Base-by-base conservation (phyloP, 192 early-diverging fungal genomes). In the Linnemannia hyalina region DNA sequence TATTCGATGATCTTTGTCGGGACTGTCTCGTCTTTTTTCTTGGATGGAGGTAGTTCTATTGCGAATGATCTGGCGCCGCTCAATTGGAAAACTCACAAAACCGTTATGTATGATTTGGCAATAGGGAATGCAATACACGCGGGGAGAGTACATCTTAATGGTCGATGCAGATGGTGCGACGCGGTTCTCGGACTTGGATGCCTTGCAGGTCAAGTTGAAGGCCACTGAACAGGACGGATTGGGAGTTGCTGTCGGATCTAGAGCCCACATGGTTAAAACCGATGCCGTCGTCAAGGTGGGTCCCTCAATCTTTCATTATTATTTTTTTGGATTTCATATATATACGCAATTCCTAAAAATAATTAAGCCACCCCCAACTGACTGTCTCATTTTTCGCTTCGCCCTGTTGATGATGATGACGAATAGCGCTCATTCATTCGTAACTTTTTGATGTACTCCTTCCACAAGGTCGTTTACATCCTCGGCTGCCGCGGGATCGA, bases 131-230 rank as follows among this genome's bases (percentile, higher is more conserved):
- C 84, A 97, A 76, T 92, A 91, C 55, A 90, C 96, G 16, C 87
- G 94, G 35, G 98, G 97, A 26, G 89, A 94, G 49, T 88, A 88
- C 70, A 72, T 97, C 54, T 87, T 99, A 76, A 97, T 99, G 91
- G 97, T 95, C 22, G 98, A 99, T 87, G 98, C 98, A 0, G 98
- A 99, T 89, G 98, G 97, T 13, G 97, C 98, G 3, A 97, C 97
- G 0, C 91, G 89, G 54, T 99, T 99, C 88, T 94, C 95, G 38
- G 98, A 99, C 88, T 80, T 98, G 73, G 94, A 93, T 36, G 71
- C 85, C 49, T 81, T 99, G 80, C 79, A 93, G 70, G 70, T 20
- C 13, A 80, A 75, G 18, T 74, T 95, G 23, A 73, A 89, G 16
- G 76, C 78, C 32, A 75, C 91, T 38, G 73, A 80, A n/a, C 69